These are phyloP conservation scores for Annona cherimola DNA, from an alignment of 164 flowering plant genomes.

Conservation along the genomic window DNA sequence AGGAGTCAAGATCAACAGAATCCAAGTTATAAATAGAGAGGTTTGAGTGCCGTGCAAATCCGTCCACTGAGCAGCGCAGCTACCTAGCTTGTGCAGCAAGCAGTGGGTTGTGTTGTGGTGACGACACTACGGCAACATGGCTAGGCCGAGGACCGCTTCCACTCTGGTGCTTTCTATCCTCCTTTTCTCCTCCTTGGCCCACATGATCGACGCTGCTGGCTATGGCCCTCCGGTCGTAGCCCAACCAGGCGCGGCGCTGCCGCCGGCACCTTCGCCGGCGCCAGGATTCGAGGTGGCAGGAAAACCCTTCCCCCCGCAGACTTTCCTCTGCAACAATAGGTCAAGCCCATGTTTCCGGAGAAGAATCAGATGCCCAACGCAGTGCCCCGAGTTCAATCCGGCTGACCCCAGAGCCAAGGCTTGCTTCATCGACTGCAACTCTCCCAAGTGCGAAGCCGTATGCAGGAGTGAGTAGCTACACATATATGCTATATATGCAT, in stretches of 20 bases:
- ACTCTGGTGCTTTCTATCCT: slow-evolving; percentile 7
- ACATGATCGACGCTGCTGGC: slow-evolving; percentile 5
- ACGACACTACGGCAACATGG: neutral
- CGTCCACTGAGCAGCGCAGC: neutral
- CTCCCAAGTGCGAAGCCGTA: slow-evolving; percentile 25
- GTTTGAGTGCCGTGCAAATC: neutral
- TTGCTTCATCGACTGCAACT: slow-evolving; percentile 27
- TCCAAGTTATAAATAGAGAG: slow-evolving; percentile 8
- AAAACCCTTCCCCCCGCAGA: slow-evolving; percentile 20
- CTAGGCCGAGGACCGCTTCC: neutral
- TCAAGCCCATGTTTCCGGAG: slow-evolving; percentile 8
- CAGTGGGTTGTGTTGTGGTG: neutral
- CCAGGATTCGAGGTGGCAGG: slow-evolving; percentile 22
- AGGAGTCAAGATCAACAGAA: no score
- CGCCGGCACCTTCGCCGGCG: slow-evolving; percentile 2
- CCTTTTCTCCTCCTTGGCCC: slow-evolving; percentile 4
- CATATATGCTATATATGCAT: neutral
- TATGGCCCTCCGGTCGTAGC: slow-evolving; percentile 3
- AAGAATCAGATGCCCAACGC: slow-evolving; percentile 18
- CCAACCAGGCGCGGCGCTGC: neutral
- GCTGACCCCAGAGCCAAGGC: slow-evolving; percentile 21
- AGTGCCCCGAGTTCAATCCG: slow-evolving; percentile 29
- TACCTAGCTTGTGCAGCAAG: neutral
- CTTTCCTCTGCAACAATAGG: slow-evolving; percentile 9
- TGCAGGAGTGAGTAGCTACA: slow-evolving; percentile 21